phyloP scores from a whole-genome alignment of 2,329 filamentous ascomycete species.

The Thermoascus crustaceus region DNA sequence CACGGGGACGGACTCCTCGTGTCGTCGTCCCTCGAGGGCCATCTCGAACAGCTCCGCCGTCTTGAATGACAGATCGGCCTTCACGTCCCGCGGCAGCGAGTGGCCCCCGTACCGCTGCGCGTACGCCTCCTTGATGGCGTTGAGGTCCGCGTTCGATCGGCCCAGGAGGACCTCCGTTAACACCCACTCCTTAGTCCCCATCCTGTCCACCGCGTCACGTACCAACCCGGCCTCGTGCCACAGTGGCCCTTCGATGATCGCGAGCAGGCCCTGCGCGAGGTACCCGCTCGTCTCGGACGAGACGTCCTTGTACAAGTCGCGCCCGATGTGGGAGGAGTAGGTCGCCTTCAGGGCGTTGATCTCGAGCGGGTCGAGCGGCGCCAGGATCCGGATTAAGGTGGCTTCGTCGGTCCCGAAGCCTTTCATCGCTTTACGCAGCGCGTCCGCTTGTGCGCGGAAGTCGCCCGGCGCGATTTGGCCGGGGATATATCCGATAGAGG shows the following conservation, averaged over 20 bases:
- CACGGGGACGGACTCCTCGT: slow-evolving; percentile 69
- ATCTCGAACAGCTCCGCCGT: slow-evolving; percentile 80
- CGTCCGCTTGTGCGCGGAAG: slow-evolving; percentile 59
- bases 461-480: slow-evolving; percentile 61
- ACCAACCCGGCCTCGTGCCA: slow-evolving; percentile 65
- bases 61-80: slow-evolving; percentile 73
- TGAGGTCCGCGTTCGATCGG: slow-evolving; percentile 78
- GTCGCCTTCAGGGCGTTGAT: slow-evolving; percentile 59
- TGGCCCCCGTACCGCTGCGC: slow-evolving; percentile 57
- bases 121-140: slow-evolving; percentile 76
- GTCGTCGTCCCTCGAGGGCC: slow-evolving; percentile 63
- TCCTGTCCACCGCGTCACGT: slow-evolving; percentile 63
- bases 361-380: slow-evolving; percentile 69
- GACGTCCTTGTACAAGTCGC: slow-evolving; percentile 66
- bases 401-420: slow-evolving; percentile 86
- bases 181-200: slow-evolving; percentile 77
- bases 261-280: slow-evolving; percentile 66
- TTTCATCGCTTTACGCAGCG: slow-evolving; percentile 77
- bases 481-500: slow-evolving; percentile 67
- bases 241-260: slow-evolving; percentile 70
- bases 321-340: slow-evolving; percentile 57
- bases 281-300: slow-evolving; percentile 67
- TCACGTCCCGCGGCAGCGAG: slow-evolving; percentile 63
- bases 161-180: slow-evolving; percentile 80
- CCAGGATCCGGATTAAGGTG: slow-evolving; percentile 60